These are phyloP conservation scores for Leccinum disarticulatum DNA, from an alignment of 768 basidiomycete genomes.

Conservation along the genomic window DNA sequence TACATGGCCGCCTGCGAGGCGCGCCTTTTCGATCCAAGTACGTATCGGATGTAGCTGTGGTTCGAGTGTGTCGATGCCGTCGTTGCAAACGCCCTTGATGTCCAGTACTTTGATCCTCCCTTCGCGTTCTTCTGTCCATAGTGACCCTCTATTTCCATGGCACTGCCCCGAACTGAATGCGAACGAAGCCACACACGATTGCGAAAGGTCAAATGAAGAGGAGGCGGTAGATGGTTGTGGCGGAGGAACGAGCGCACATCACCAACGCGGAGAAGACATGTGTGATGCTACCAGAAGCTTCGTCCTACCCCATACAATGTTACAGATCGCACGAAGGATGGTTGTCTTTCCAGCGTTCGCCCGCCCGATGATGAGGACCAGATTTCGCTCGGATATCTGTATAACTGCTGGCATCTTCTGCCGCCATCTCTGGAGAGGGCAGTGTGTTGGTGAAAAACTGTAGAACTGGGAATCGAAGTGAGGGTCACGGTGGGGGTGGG, in stretches of 20 bases:
- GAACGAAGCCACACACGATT: conserved; percentile 10
- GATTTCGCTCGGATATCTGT: no score
- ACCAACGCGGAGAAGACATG: no score
- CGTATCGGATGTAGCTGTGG: conserved; percentile 87
- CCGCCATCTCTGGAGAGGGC: no score
- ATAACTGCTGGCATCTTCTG: no score
- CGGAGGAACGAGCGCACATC: conserved; percentile 16
- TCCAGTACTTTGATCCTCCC: conserved; percentile 89
- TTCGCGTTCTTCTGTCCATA: conserved; percentile 87
- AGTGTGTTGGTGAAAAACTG: no score
- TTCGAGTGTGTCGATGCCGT: conserved; percentile 93
- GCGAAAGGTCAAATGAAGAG: neutral
- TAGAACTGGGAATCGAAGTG: no score
- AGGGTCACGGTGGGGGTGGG: no score
- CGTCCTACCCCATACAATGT: no score
- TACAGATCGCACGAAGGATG: no score
- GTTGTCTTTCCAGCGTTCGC: no score
- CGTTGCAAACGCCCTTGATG: conserved; percentile 91
- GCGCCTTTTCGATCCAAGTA: conserved; percentile 90
- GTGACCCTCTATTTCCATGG: conserved; percentile 60
- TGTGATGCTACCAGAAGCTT: no score
- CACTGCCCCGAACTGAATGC: conserved; percentile 45
- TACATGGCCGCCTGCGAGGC: conserved; percentile 80
- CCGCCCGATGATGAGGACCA: no score
- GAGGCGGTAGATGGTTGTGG: conserved; percentile 37